phyloP scores from a whole-genome alignment of 169 alveolate genomes.

The Plasmodium yoelii region DNA sequence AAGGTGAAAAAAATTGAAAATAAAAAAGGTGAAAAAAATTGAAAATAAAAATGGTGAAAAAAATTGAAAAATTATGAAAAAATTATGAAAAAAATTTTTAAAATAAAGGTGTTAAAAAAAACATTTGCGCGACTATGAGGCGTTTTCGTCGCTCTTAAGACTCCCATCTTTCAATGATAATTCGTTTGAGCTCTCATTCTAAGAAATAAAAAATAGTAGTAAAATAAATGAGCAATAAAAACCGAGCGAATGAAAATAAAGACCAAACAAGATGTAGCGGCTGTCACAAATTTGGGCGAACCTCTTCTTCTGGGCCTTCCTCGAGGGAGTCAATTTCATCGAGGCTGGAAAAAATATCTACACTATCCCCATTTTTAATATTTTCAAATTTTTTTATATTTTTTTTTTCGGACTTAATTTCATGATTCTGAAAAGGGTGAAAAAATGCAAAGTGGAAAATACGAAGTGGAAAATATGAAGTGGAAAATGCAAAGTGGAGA shows the following conservation, averaged over 20 bases:
- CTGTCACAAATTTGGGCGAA: too few relatives aligned
- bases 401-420: constrained; percentile 21
- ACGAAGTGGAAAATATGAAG: too few relatives aligned
- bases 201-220: background rate
- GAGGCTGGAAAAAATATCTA: constrained; percentile 59
- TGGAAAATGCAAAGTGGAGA: background rate
- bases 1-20: too few relatives aligned
- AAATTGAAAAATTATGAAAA: too few relatives aligned
- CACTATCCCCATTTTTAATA: constrained; percentile 68
- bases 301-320: constrained; percentile 11
- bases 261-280: too few relatives aligned
- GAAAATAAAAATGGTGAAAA: too few relatives aligned
- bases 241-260: too few relatives aligned
- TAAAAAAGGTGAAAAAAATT: too few relatives aligned
- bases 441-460: background rate
- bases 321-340: constrained; percentile 27
- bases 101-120: too few relatives aligned
- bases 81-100: too few relatives aligned
- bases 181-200: constrained; percentile 3
- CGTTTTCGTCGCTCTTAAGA: constrained; percentile 33
- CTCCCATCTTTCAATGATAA: constrained; percentile 19
- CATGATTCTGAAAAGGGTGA: constrained; percentile 22
- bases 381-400: constrained; percentile 22
- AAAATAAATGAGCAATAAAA: background rate
- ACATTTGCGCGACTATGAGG: background rate